Percentiles rank a stretch among this genome's conserved stretches.
Evolutionary conservation across 305 asterid species (phyloP).

Genomic region (Nicotiana rustica): DNA sequence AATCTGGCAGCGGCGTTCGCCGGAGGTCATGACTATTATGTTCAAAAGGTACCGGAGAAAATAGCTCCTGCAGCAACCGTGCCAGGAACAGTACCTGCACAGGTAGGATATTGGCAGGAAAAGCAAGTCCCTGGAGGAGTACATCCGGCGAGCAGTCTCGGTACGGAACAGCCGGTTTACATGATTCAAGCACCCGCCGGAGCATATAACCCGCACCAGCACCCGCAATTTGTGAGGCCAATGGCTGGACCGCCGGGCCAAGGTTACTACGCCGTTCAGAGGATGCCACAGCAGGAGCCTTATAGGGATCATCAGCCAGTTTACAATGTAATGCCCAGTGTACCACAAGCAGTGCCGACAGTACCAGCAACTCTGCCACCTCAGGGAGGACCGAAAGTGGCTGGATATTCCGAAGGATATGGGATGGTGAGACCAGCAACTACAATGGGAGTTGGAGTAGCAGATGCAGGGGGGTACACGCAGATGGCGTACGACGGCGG

Average conservation of each 20-base stretch:
- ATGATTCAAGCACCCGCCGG: conserved; percentile 59
- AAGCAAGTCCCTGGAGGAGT: conserved; percentile 63
- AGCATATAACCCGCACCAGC: conserved; percentile 60
- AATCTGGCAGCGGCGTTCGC: conserved; percentile 56
- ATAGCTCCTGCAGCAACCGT: conserved; percentile 45
- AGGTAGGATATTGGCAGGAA: conserved; percentile 64
- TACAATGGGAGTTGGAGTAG: conserved; percentile 55
- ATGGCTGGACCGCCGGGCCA: conserved; percentile 35
- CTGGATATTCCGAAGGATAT: conserved; percentile 66
- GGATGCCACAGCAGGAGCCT: conserved; percentile 41
- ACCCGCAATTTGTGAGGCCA: conserved; percentile 40
- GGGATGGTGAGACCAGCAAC: conserved; percentile 63
- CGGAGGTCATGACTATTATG: conserved; percentile 65
- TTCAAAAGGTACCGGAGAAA: conserved; percentile 62
- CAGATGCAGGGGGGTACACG: conserved; percentile 63
- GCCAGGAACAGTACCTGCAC: conserved; percentile 49
- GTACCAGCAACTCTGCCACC: conserved; percentile 50
- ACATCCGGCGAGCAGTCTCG: conserved; percentile 50
- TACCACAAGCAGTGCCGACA: conserved; percentile 43
- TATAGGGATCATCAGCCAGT: conserved; percentile 44
- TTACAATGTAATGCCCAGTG: conserved; percentile 36
- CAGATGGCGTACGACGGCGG: conserved; percentile 77
- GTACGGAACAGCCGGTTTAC: conserved; percentile 70
- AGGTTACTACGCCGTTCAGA: conserved; percentile 45
- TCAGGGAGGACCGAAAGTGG: conserved; percentile 50